Conservation (phyloP, 2,329 filamentous ascomycete genomes). For the Fusarium kyushuense region DNA sequence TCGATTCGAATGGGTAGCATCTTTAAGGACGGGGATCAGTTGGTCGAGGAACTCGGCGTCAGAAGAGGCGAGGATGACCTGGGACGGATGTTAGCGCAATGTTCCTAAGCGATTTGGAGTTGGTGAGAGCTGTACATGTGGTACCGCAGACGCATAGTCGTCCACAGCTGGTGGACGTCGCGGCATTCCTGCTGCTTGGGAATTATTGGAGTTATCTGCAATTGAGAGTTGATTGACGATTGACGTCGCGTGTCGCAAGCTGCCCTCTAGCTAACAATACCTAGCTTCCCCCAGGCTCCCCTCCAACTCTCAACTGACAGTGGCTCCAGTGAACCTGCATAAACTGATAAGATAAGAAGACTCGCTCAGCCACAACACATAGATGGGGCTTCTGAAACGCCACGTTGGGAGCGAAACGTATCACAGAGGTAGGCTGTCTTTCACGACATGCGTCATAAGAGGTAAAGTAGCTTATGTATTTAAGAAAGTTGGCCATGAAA, state of each 20-base stretch:
- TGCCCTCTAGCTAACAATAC: slow-evolving; percentile 4
- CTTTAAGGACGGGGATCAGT: slow-evolving; percentile 91
- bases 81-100: slow-evolving; percentile 20
- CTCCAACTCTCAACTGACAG: slow-evolving; percentile 14
- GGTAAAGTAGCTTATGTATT: not conserved
- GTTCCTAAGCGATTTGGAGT: slow-evolving; percentile 6
- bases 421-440: too few species aligned
- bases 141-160: slow-evolving; percentile 61
- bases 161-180: slow-evolving; percentile 60
- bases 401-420: too few species aligned
- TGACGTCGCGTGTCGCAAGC: slow-evolving; percentile 39
- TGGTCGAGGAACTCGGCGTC: slow-evolving; percentile 96
- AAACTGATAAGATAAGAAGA: slow-evolving; percentile 6
- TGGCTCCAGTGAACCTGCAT: not conserved
- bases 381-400: not conserved
- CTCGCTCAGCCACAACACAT: not conserved
- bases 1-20: slow-evolving; percentile 82
- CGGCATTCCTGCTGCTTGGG: slow-evolving; percentile 54
- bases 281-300: slow-evolving; percentile 20
- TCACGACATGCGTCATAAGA: not conserved
- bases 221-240: slow-evolving; percentile 24
- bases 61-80: slow-evolving; percentile 94
- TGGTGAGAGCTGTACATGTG: slow-evolving; percentile 54
- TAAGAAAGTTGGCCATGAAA: not conserved
- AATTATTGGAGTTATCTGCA: slow-evolving; percentile 18